These are phyloP conservation scores for Sclerotinia glacialis DNA, from an alignment of 2,329 filamentous ascomycete genomes.

Conservation along the genomic window DNA sequence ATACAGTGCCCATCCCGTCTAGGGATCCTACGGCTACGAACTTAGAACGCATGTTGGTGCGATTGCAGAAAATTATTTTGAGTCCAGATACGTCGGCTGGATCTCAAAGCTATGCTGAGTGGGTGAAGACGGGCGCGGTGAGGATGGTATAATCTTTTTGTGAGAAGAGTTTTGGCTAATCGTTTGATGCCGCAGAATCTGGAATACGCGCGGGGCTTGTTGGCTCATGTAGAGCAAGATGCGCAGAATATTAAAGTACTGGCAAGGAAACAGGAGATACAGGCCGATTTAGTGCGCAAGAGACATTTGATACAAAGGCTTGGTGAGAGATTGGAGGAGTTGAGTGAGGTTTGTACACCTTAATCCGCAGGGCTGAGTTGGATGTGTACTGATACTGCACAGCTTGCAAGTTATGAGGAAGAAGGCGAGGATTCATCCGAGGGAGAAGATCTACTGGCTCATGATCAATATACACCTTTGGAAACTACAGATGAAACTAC, in stretches of 20 bases:
- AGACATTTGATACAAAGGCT: slow-evolving; percentile 65
- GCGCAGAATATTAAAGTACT: slow-evolving; percentile 57
- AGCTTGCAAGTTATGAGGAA: slow-evolving; percentile 31
- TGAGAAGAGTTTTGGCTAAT: background rate
- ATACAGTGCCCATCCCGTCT: slow-evolving; percentile 25
- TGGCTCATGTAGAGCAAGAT: slow-evolving; percentile 70
- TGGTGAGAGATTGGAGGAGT: slow-evolving; percentile 63
- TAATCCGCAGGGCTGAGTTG: background rate
- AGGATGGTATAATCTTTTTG: background rate
- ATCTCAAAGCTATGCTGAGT: slow-evolving; percentile 60
- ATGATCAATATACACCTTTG: slow-evolving; percentile 47
- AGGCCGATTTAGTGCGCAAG: slow-evolving; percentile 62
- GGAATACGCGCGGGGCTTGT: slow-evolving; percentile 65
- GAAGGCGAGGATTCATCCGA: slow-evolving; percentile 43
- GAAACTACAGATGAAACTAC: slow-evolving; percentile 41
- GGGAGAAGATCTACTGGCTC: slow-evolving; percentile 55
- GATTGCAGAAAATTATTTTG: slow-evolving; percentile 64
- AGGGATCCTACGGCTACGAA: slow-evolving; percentile 41
- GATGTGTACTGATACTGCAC: slow-evolving; percentile 6
- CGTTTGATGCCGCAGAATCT: slow-evolving; percentile 56
- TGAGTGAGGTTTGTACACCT: slow-evolving; percentile 53
- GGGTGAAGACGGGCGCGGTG: slow-evolving; percentile 56
- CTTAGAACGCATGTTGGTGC: slow-evolving; percentile 61
- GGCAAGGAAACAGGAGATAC: slow-evolving; percentile 56
- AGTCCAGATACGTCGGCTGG: slow-evolving; percentile 57